phyloP scores from a whole-genome alignment of 2,329 filamentous ascomycete genomes.

The Lasiodiplodia hormozganensis region DNA sequence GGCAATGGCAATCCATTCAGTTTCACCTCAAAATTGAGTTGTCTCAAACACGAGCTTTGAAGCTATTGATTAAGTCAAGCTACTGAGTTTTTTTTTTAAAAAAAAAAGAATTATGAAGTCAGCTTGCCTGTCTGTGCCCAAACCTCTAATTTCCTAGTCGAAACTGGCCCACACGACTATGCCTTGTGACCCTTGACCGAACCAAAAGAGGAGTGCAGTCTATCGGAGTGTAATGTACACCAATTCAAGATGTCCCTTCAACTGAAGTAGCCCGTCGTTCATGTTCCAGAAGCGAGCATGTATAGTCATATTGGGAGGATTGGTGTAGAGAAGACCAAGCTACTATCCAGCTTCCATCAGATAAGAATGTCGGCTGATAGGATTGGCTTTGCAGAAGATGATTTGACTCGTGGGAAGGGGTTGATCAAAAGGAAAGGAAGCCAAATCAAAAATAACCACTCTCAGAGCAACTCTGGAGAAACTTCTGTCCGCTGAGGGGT shows the following conservation, averaged over 20 bases:
- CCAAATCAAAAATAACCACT: not conserved
- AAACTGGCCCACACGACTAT: not conserved
- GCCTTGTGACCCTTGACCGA: not conserved
- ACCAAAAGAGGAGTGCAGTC: not conserved
- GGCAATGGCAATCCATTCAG: not conserved
- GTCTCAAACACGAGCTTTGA: not conserved
- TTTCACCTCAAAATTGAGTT: not conserved
- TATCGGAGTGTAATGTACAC: not conserved
- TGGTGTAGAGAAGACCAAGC: not conserved
- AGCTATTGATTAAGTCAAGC: not conserved
- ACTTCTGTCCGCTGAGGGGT: not conserved
- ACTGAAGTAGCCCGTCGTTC: not conserved
- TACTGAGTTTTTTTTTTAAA: not conserved
- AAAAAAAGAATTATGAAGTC: not conserved
- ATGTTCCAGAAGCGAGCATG: conserved; percentile 9
- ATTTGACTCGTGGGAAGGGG: not conserved
- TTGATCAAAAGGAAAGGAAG: not conserved
- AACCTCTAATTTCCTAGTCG: not conserved
- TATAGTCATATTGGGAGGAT: not conserved
- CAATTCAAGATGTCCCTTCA: not conserved
- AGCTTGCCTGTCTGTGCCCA: not conserved
- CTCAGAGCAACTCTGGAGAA: not conserved
- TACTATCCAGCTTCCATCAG: too few species aligned
- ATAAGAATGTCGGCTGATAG: not conserved
- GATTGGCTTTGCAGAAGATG: not conserved